Base-by-base conservation (phyloP, 1,139 yeast species). In the Kodamaea ohmeri region DNA sequence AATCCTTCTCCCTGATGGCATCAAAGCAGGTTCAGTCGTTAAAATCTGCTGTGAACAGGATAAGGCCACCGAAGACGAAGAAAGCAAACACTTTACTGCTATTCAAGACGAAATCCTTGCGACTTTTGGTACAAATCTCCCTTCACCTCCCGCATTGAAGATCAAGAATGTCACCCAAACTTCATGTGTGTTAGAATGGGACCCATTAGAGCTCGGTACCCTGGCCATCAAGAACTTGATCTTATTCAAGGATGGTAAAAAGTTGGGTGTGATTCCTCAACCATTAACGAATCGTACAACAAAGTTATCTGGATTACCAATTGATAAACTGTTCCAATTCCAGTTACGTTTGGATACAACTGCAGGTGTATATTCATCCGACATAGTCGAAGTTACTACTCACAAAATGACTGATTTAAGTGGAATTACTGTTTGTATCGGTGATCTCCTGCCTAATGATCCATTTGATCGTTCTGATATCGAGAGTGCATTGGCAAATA, bases 321-420 rank as follows among this genome's bases (percentile, higher is more conserved):
- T 92, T 39, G 97, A 92, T 56, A 82, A 88, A 32, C 71, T 76
- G 26, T 92, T 87, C 62, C 77, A 75, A 32, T 92, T 92, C 61
- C 90, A 83, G 53, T 73, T 92, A 52, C 77, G 82, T 49, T 69
- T 92, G 55, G 83, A 82, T 44, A 90, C 98, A 5, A 83, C 96
- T 1, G 95, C 97, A 0, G 99, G 99, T 12, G 72, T 74, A 14
- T 87, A 75, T 55, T 69, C 69, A 56, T 85, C 96, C 5, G 83
- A 88, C 30, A 65, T 66, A 24, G 61, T 92, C 28, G 76, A 75
- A 38, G 79, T 90, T 9, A 82, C 77, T 42, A 92, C 98, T 6
- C 97, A 90, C 59, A 90, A 89, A 57, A 90, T 92, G 97, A 90
- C 97, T 0, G 97, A 92, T 60, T 71, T 94, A 51, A 76, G 89